Evolutionary conservation across 2,329 filamentous ascomycete genomes (phyloP), one percentile per base, ranked within the genome.

Genomic region (Diaporthe sp.): DNA sequence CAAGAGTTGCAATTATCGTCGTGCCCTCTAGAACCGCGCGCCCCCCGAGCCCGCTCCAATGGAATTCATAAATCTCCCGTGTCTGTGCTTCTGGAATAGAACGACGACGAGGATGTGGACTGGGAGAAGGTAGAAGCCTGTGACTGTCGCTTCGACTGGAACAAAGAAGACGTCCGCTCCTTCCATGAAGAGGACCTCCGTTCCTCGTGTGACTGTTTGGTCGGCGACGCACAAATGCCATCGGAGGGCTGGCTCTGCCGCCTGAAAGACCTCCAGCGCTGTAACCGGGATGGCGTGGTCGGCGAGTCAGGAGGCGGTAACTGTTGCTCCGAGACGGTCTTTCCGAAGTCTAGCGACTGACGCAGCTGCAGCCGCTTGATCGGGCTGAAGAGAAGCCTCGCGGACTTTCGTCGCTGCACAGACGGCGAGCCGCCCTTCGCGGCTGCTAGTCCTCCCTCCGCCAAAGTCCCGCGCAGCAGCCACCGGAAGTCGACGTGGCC

Each of bases 401-500:
- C 13, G 1, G 69, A 61, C 32, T 15, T n/a, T 10, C 2, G 17
- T 8, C 15, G 32, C 47, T n/a, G 55, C 30, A n/a, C 42, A 6
- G 27, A 19, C 10, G 55, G 2, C 55, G 50, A 19, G 44, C 22
- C 25, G 27, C 30, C 35, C 44, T 37, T 37, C n/a, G 37, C 6
- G 15, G 8, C 63, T 3, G 22, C 44, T 1, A 44, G 44, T 7
- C 32, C 47, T 5, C 2, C 44, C 32, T 30, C n/a, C 4, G 32
- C 55, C n/a, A 25, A 4, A 2, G 69, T 63, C 32, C 69, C 69
- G 13, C 56, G 55, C 56, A 71, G 56, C n/a, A 71, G 19, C 69
- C 69, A 71, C 35, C 17, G 51, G 69, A 71, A 71, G 30, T 32
- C 25, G 4, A 61, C 44, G 44, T 61, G 58, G 55, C 56, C 69